Evolutionary conservation across 1,139 yeast species (phyloP), one percentile per base, ranked within the genome.

Genomic region (Scheffersomyces parashehatae): DNA sequence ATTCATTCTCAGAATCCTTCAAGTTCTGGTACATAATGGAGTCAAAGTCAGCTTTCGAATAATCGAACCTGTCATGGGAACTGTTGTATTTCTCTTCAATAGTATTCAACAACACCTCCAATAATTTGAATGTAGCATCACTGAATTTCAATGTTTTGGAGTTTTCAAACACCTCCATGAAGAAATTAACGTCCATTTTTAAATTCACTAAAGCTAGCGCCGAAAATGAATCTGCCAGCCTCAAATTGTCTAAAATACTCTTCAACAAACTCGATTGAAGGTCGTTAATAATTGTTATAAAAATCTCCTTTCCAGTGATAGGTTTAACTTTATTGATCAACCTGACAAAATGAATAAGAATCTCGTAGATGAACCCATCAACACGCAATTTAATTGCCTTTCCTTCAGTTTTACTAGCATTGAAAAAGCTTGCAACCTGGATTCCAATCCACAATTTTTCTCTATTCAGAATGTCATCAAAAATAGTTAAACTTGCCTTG

Each of bases 311-410:
- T 14, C 71, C 73, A 1, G 78, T 72, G 11, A 74, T 64, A 7
- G 79, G 79, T 49, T 71, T 72, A 16, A 73, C 64, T 26, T 62
- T 64, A 46, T 73, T 68, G 3, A 73, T 67, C 35, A 74, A 57
- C 48, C 68, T 71, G 13, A 74, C 79, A 49, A 73, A 71, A 52
- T 71, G 77, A 37, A 72, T 60, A 43, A 74, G 60, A 5, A 68
- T 56, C 38, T 67, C 73, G 51, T 68, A 74, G 8, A 71, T 62
- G 42, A 71, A 71, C 6, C 74, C 74, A 52, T 74, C 77, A 12
- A 74, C 65, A 37, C 56, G 57, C 32, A 67, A 42, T 2, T 32
- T n/a, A 12, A 29, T 28, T 16, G 46, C 50, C 20, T 38, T 31
- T n/a, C 35, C 35, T 14, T 31, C 35, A 6, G 20, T 29, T 10